Base-by-base conservation (phyloP, 352 stramenopile genomes). In the Paralagenidium karlingii region DNA sequence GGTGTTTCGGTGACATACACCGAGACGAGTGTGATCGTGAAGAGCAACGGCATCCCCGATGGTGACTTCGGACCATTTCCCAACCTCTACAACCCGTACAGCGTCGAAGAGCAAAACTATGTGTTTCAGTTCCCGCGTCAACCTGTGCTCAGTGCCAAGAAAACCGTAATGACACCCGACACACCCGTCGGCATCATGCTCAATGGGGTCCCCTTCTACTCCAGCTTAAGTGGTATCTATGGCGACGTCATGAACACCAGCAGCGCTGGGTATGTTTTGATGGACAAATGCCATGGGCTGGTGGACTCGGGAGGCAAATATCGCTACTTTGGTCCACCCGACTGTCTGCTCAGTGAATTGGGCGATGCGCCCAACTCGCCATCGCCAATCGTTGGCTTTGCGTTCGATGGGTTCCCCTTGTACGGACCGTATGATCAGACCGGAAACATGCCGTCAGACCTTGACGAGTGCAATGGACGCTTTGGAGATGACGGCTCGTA, bases 201-300 rank as follows among this genome's bases (percentile, higher is more conserved):
- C 8, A 80, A 84, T 21, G 74, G 74, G 8, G 53, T 84, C 0
- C 74, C 74, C 1, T 79, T 85, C 48, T 89, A 68, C 32, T 47
- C 60, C 8, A 59, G 47, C 25, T 45, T 42, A 4, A 77, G 62
- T 3, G 29, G 36, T 2, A 24, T 66, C 3, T 80, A 75, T 25
- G 58, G 61, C 24, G 40, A 48, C 1, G 40, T 85, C 3, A 56
- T 76, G 42, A 53, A 60, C 28, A 59, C 44, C 8, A 40, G 42
- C 0, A 80, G 63, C 11, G 15, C 31, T 11, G 61, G 48, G 3
- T 66, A 71, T 28, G 42, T 53, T 4, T 45, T 83, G 20, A 22
- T 85, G 15, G 76, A 84, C 45, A 77, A 75, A 38, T 89, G 76
- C 53, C 69, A 85, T 29, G 71, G 71, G 12, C 53, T 82, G 0